These are phyloP conservation scores for Apophysomyces variabilis DNA, from an alignment of 371 early-diverging fungal genomes.

Conservation along the genomic window DNA sequence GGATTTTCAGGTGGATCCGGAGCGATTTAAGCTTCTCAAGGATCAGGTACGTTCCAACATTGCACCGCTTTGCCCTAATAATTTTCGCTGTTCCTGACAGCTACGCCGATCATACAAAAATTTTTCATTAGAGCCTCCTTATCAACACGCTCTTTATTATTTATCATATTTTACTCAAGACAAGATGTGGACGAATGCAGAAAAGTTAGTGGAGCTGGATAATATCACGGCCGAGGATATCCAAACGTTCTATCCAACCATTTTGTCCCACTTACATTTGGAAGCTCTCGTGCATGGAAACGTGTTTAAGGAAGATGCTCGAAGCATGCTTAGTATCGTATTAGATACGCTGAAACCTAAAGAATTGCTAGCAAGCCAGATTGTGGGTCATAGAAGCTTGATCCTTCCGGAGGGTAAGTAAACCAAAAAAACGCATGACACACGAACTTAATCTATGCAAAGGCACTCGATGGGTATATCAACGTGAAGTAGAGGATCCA, in stretches of 20 bases:
- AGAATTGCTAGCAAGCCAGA: constrained; percentile 63
- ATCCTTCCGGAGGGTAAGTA: constrained; percentile 53
- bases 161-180: constrained; percentile 78
- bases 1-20: constrained; percentile 63
- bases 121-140: constrained; percentile 74
- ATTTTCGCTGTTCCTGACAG: constrained; percentile 19
- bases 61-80: neutral
- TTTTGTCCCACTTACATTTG: constrained; percentile 72
- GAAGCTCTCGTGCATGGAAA: constrained; percentile 91
- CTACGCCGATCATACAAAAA: constrained; percentile 73
- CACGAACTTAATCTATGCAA: neutral
- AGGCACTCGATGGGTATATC: constrained; percentile 64
- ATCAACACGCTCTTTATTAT: constrained; percentile 81
- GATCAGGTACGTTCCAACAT: constrained; percentile 48
- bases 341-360: constrained; percentile 59
- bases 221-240: constrained; percentile 74
- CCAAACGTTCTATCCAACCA: constrained; percentile 67
- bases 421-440: neutral
- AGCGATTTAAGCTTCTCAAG: constrained; percentile 76
- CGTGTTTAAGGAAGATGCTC: constrained; percentile 66
- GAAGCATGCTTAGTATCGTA: constrained; percentile 60
- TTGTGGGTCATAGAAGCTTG: constrained; percentile 65
- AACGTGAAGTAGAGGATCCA: constrained; percentile 70
- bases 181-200: constrained; percentile 83
- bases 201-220: constrained; percentile 67